Conservation (phyloP, 2,329 filamentous ascomycete genomes). For the Colletotrichum sp. region DNA sequence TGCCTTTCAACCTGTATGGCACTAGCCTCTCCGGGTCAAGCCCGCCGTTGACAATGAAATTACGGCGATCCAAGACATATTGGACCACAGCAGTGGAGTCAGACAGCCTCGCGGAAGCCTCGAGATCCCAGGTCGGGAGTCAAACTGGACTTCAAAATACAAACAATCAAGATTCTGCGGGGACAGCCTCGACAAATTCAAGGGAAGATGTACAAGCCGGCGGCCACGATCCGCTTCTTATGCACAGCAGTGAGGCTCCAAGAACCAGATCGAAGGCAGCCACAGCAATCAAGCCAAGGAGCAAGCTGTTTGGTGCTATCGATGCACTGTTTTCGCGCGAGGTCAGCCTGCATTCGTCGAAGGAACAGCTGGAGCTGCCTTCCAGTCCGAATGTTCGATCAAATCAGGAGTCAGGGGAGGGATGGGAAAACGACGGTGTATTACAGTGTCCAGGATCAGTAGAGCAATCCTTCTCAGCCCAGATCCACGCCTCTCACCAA, state of each 20-base stretch:
- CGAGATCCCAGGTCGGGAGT: neutral
- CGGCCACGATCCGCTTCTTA: neutral
- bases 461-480: neutral
- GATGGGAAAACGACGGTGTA: neutral
- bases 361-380: neutral
- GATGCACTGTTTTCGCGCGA: neutral
- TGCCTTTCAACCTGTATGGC: neutral
- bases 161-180: neutral
- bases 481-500: neutral
- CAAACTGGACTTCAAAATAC: neutral
- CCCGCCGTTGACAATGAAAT: neutral
- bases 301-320: neutral
- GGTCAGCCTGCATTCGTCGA: neutral
- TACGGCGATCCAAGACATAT: neutral
- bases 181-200: neutral
- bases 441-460: neutral
- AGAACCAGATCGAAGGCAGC: neutral
- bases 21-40: neutral
- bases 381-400: neutral
- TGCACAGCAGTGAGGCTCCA: neutral
- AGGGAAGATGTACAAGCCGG: neutral
- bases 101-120: neutral
- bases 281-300: neutral
- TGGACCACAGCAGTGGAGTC: neutral
- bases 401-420: neutral